phyloP scores from a whole-genome alignment of 306 rosid genomes.

The Hippophae gyantsensis region DNA sequence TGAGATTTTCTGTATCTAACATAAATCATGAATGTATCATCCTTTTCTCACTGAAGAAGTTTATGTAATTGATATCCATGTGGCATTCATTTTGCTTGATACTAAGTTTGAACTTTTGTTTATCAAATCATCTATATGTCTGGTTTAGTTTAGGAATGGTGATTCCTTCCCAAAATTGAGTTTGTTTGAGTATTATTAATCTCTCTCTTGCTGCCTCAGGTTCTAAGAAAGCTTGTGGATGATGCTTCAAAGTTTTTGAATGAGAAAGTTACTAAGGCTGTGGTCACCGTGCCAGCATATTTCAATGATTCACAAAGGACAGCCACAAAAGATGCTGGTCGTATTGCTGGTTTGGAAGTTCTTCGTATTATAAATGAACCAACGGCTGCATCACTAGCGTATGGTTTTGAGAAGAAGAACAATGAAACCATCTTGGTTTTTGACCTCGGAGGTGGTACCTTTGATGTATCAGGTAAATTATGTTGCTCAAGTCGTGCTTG shows the following conservation, averaged over 20 bases:
- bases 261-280: conserved; percentile 94
- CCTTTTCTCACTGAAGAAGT: too few species aligned
- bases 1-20: too few species aligned
- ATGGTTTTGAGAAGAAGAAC: conserved; percentile 90
- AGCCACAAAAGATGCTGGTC: conserved; percentile 97
- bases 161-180: not conserved
- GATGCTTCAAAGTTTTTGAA: conserved; percentile 95
- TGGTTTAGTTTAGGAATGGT: not conserved
- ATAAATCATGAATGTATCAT: too few species aligned
- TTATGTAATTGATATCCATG: too few species aligned
- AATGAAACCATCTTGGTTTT: conserved; percentile 91
- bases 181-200: not conserved
- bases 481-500: not conserved
- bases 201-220: conserved; percentile 25
- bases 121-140: too few species aligned
- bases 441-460: conserved; percentile 99
- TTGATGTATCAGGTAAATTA: conserved; percentile 77
- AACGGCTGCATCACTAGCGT: conserved; percentile 92
- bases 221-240: conserved; percentile 90
- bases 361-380: conserved; percentile 94
- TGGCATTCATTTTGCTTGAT: too few species aligned
- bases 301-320: conserved; percentile 97
- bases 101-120: too few species aligned
- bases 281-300: conserved; percentile 95
- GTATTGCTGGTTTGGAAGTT: conserved; percentile 93